These are phyloP conservation scores for Fusarium sambucinum DNA, from an alignment of 2,329 filamentous ascomycete genomes.

Conservation along the genomic window DNA sequence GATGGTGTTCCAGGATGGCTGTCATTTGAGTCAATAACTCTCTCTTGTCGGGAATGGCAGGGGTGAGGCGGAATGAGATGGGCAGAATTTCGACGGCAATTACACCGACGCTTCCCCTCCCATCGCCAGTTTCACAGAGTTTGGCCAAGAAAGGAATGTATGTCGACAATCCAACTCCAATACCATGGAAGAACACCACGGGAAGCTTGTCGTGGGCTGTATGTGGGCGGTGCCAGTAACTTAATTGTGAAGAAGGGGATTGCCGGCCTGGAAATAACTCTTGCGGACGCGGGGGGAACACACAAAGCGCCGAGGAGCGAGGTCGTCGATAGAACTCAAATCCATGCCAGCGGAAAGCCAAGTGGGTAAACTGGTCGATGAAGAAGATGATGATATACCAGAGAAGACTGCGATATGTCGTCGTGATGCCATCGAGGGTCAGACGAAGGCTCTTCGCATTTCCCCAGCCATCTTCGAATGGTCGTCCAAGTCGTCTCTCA, in stretches of 20 bases:
- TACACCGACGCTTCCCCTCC: conserved; percentile 65
- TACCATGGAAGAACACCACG: conserved; percentile 77
- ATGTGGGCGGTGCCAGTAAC: conserved; percentile 76
- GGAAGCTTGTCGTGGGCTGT: conserved; percentile 62
- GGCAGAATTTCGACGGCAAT: conserved; percentile 75
- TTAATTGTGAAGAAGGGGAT: conserved; percentile 64
- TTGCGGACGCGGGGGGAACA: conserved; percentile 71
- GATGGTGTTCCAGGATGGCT: conserved; percentile 68
- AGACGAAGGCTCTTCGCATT: conserved; percentile 69
- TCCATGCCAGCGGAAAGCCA: conserved; percentile 59
- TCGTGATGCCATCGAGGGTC: conserved; percentile 73
- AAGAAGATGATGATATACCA: conserved; percentile 72
- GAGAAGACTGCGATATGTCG: conserved; percentile 70
- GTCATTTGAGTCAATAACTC: conserved; percentile 69
- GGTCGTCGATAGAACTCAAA: conserved; percentile 65
- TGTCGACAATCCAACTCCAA: conserved; percentile 75
- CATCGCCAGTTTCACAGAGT: conserved; percentile 55
- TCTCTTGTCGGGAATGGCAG: conserved; percentile 61
- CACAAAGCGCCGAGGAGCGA: conserved; percentile 46
- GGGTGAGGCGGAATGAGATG: conserved; percentile 72
- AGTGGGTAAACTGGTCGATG: conserved; percentile 65
- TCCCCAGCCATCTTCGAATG: conserved; percentile 67
- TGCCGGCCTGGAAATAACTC: conserved; percentile 58
- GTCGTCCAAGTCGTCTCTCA: conserved; percentile 64
- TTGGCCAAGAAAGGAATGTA: conserved; percentile 69